phyloP scores from a whole-genome alignment of 2,329 filamentous ascomycete genomes.

The Fusarium odoratissimum region DNA sequence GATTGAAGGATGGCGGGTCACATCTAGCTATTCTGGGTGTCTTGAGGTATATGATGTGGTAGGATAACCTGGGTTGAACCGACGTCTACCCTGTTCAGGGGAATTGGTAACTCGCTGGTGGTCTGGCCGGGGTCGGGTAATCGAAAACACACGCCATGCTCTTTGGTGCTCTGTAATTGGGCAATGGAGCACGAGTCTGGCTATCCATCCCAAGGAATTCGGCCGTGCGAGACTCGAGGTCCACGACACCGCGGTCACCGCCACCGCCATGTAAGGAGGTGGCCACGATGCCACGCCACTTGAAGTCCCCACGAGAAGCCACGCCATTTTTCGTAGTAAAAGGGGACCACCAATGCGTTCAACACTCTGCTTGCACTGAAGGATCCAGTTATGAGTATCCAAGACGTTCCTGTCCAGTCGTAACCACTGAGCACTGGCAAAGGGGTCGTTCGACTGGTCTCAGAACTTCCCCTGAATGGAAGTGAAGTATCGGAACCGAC shows the following conservation, averaged over 20 bases:
- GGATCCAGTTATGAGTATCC: too few species aligned
- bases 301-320: neutral
- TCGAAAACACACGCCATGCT: neutral
- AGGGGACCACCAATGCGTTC: too few species aligned
- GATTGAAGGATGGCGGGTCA: too few species aligned
- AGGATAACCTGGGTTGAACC: too few species aligned
- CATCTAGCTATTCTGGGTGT: neutral
- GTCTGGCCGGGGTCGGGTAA: neutral
- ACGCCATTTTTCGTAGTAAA: too few species aligned
- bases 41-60: neutral
- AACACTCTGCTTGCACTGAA: neutral
- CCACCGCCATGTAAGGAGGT: neutral
- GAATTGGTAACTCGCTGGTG: too few species aligned
- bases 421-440: neutral
- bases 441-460: neutral
- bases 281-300: neutral
- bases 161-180: neutral
- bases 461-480: neutral
- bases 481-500: neutral
- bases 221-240: neutral
- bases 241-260: fast-evolving
- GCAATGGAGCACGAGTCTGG: too few species aligned
- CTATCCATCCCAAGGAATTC: neutral
- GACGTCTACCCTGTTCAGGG: neutral
- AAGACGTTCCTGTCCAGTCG: constrained; percentile 4